Conservation (phyloP, 192 early-diverging fungal species). For the Dispira simplex region DNA sequence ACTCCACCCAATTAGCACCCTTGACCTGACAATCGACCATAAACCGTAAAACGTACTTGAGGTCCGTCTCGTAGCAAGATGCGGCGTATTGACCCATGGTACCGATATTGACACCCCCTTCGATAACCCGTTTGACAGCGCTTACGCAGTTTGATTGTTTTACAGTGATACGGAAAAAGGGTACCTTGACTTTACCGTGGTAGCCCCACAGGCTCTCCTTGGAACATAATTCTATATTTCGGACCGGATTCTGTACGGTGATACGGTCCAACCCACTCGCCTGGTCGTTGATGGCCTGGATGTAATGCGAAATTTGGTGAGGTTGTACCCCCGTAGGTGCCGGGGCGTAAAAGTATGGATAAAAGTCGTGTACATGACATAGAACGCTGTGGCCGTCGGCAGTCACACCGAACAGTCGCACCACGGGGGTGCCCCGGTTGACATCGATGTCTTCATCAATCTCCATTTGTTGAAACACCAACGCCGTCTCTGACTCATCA, state of each 20-base stretch:
- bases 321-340: constrained; percentile 65
- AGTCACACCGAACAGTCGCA: constrained; percentile 79
- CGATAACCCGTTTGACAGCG: constrained; percentile 21
- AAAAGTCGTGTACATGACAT: constrained; percentile 81
- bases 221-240: constrained; percentile 46
- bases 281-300: constrained; percentile 25
- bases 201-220: constrained; percentile 81
- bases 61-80: constrained; percentile 75
- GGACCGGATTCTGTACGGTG: constrained; percentile 9
- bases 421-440: constrained; percentile 29
- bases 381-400: constrained; percentile 81
- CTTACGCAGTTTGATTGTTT: constrained; percentile 27
- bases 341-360: constrained; percentile 88
- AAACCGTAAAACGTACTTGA: constrained; percentile 74
- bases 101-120: constrained; percentile 38
- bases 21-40: constrained; percentile 85
- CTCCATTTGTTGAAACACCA: constrained; percentile 95
- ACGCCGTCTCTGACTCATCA: background rate
- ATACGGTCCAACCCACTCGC: constrained; percentile 16
- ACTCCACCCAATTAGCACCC: constrained; percentile 87
- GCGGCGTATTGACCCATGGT: constrained; percentile 32
- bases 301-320: constrained; percentile 30
- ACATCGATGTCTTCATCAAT: constrained; percentile 64
- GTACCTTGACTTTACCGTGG: constrained; percentile 60
- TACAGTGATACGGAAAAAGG: constrained; percentile 66